Evolutionary conservation across 1,284 basidiomycete species (phyloP), one percentile per base, ranked within the genome.

Genomic region (Tylopilus sp.): DNA sequence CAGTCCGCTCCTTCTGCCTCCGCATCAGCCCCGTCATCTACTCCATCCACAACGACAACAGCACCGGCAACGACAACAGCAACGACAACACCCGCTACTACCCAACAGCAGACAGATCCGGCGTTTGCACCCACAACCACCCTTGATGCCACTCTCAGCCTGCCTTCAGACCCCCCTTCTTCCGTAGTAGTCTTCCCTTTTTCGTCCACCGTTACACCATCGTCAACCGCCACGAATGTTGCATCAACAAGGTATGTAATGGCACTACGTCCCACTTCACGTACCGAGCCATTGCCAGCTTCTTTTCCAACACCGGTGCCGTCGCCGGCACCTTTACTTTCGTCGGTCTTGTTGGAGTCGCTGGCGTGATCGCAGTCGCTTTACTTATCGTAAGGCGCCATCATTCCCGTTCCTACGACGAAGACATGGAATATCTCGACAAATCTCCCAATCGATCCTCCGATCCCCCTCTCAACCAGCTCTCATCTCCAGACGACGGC

Each of bases 271-370:
- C 10, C 23, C 34, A 16, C 3, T 25, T 4, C 34, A 10, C 4
- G 13, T 13, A 2, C 16, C 54, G 18, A 51, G 3, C 28, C 26
- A 21, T 18, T 31, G 38, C 23, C 46, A 78, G 76, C 28, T 79
- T 79, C 59, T 75, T 72, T 65, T 59, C 68, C 30, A 73, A 76
- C 47, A 75, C 72, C 54, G 70, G 64, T 23, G 74, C 73, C 9
- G 75, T 79, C 11, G 75, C 72, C 0, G 75, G 74, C 29, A 74
- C 71, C 1, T 80, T 79, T 42, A 68, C 71, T 35, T 51, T 57
- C 40, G 53, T 61, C 40, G 65, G 66, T 26, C 63, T 72, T 10
- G 59, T 73, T 11, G 59, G 46, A 30, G 6, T 68, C 34, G 66
- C 66, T 16, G 52, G 46, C 15, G 19, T 67, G 23, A 63, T 69